phyloP scores from a whole-genome alignment of 2,329 filamentous ascomycete species.

The Hirsutella thompsonii region DNA sequence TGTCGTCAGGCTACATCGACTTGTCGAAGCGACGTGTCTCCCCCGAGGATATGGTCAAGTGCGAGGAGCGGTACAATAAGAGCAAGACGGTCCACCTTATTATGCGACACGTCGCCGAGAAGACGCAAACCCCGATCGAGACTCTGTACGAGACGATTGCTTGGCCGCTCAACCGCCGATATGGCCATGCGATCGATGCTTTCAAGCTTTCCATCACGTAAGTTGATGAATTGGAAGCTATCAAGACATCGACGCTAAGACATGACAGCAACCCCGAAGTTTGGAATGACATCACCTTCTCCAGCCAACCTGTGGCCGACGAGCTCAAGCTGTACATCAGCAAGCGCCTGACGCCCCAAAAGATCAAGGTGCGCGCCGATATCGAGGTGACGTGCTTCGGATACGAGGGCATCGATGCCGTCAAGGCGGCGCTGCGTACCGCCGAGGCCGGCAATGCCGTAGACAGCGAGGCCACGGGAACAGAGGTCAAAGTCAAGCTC shows the following conservation, averaged over 20 bases:
- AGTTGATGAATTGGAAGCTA: no score
- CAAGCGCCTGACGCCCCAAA: constrained; percentile 93
- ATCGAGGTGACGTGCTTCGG: constrained; percentile 92
- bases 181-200: constrained; percentile 89
- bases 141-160: constrained; percentile 85
- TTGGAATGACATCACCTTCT: constrained; percentile 87
- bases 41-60: constrained; percentile 94
- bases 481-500: constrained; percentile 94
- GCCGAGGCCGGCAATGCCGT: constrained; percentile 88
- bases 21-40: constrained; percentile 96
- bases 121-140: constrained; percentile 90
- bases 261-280: constrained; percentile 73
- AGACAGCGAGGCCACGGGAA: constrained; percentile 38
- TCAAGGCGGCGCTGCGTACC: constrained; percentile 82
- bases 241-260: constrained; percentile 6
- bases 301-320: constrained; percentile 70
- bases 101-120: constrained; percentile 97
- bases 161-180: constrained; percentile 97
- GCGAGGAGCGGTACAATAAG: constrained; percentile 99
- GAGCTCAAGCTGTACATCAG: constrained; percentile 92
- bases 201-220: constrained; percentile 99
- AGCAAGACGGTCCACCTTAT: constrained; percentile 99
- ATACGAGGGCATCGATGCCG: constrained; percentile 96
- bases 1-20: constrained; percentile 68
- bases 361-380: constrained; percentile 97